These are phyloP conservation scores for Fusarium subtropicale DNA, from an alignment of 2,329 filamentous ascomycete genomes.

Conservation along the genomic window DNA sequence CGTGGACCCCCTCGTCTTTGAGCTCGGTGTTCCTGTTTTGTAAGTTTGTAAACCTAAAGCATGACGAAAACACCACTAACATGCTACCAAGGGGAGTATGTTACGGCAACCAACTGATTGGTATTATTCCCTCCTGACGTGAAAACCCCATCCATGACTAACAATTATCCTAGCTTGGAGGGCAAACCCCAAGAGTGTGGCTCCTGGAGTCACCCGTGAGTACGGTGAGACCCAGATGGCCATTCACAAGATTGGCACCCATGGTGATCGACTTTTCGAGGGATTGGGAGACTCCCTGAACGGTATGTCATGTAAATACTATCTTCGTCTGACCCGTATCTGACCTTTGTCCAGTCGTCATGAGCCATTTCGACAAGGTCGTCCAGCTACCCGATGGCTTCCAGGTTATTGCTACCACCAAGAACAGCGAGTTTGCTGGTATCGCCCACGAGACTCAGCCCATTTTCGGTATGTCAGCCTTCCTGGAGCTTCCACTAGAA, in stretches of 20 bases:
- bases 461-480: slow-evolving; percentile 67
- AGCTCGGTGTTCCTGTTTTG: slow-evolving; percentile 48
- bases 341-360: slow-evolving; percentile 66
- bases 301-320: background rate
- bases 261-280: slow-evolving; percentile 83
- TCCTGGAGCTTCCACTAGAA: background rate
- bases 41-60: slow-evolving; percentile 5
- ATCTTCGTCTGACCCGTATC: background rate
- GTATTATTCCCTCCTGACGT: slow-evolving; percentile 55
- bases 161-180: slow-evolving; percentile 53
- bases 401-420: slow-evolving; percentile 76
- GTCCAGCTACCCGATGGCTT: slow-evolving; percentile 77
- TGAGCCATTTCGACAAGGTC: slow-evolving; percentile 93
- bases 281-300: slow-evolving; percentile 72
- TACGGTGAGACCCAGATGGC: slow-evolving; percentile 56
- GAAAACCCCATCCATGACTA: no score
- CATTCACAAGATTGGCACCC: slow-evolving; percentile 66
- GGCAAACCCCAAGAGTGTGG: slow-evolving; percentile 37
- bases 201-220: slow-evolving; percentile 23
- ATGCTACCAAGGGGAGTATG: slow-evolving; percentile 45
- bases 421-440: slow-evolving; percentile 82
- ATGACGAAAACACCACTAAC: slow-evolving; percentile 13
- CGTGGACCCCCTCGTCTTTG: slow-evolving; percentile 71
- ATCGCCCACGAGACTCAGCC: slow-evolving; percentile 78
- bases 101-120: slow-evolving; percentile 28